phyloP scores from a whole-genome alignment of 306 rosid genomes.

The Prunus armeniaca region DNA sequence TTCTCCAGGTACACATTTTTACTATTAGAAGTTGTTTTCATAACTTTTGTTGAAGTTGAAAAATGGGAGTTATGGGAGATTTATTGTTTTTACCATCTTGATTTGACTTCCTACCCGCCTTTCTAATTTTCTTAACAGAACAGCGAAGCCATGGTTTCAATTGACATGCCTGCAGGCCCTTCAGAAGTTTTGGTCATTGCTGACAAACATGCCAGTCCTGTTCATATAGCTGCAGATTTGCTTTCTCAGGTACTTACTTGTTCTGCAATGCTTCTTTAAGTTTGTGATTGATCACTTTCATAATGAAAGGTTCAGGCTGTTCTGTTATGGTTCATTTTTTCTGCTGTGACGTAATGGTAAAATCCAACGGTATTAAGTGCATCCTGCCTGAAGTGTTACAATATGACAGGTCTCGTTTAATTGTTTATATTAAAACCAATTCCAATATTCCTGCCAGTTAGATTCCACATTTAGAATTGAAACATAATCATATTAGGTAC shows the following conservation, averaged over 20 bases:
- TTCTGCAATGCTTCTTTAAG: conserved; percentile 2
- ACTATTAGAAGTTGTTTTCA: neutral
- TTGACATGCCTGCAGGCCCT: conserved; percentile 99
- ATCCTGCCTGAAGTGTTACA: neutral
- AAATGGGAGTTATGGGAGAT: neutral
- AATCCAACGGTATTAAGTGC: neutral
- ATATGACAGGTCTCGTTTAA: neutral
- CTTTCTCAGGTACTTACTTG: conserved; percentile 77
- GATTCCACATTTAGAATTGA: neutral
- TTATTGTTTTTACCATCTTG: neutral
- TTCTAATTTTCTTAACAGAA: conserved; percentile 46
- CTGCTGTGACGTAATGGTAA: neutral
- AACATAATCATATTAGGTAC: neutral
- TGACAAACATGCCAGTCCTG: conserved; percentile 77
- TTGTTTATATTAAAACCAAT: neutral
- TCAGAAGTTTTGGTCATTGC: conserved; percentile 99
- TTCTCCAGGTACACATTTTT: conserved; percentile 68
- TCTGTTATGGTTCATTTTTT: neutral
- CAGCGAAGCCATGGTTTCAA: conserved; percentile 97
- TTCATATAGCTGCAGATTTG: conserved; percentile 91
- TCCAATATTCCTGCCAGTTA: neutral
- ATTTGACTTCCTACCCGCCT: neutral
- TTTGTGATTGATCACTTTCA: neutral
- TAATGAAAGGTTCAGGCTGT: conserved; percentile 7
- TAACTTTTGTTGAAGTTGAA: neutral